Percentiles rank a stretch among this genome's conserved stretches.
Conservation (phyloP, 1,284 basidiomycete genomes). For the Cerrena zonata region DNA sequence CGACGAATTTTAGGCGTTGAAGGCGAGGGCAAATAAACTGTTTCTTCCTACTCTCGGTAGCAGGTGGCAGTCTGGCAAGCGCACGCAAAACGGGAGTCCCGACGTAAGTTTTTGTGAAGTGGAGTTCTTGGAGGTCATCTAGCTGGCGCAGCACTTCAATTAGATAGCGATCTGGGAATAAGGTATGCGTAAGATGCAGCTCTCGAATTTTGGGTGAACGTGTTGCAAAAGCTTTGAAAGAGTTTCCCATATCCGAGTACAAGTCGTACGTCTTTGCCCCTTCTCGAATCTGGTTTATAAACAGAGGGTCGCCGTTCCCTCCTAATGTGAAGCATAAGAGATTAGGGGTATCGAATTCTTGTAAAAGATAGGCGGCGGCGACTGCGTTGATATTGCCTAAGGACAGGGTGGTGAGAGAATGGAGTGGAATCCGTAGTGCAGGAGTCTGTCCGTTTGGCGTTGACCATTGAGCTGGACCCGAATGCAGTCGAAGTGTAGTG, state of each 20-base stretch:
- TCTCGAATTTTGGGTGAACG: background rate
- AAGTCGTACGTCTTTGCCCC: constrained; percentile 3
- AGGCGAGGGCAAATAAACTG: background rate
- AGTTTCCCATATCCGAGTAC: constrained; percentile 5
- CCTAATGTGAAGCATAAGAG: background rate
- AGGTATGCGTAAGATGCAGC: constrained; percentile 2
- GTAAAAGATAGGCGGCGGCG: background rate
- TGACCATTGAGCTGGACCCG: too few relatives aligned
- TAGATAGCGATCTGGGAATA: constrained; percentile 12
- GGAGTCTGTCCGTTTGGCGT: too few relatives aligned
- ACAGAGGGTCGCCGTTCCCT: background rate
- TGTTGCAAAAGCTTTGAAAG: constrained; percentile 4
- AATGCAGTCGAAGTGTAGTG: too few relatives aligned
- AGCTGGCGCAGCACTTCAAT: constrained; percentile 6
- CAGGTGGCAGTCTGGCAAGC: background rate
- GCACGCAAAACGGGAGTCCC: constrained; percentile 13
- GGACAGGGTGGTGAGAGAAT: background rate
- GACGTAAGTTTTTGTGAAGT: constrained; percentile 3
- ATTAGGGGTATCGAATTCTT: background rate
- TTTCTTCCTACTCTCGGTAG: background rate
- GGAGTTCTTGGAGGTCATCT: constrained; percentile 8
- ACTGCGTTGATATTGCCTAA: background rate
- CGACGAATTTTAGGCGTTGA: background rate
- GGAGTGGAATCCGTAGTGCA: constrained; percentile 1
- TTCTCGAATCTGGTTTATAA: background rate